Conservation (phyloP, 2,329 filamentous ascomycete species). For the Fusarium beomiforme region DNA sequence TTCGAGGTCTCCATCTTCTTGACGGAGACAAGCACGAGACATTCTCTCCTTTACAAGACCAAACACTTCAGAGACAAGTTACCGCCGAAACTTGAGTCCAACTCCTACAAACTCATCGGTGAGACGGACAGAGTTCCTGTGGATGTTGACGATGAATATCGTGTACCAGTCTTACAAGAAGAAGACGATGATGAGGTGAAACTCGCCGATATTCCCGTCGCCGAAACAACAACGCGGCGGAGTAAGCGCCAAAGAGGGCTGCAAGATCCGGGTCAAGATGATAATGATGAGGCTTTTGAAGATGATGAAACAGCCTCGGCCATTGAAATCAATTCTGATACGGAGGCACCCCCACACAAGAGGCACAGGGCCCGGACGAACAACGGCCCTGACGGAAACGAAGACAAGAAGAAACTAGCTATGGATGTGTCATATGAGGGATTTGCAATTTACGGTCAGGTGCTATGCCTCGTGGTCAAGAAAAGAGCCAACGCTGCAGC, state of each 20-base stretch:
- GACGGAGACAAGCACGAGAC: slow-evolving; percentile 84
- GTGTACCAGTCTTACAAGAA: slow-evolving; percentile 57
- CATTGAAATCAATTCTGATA: slow-evolving; percentile 53
- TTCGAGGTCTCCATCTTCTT: slow-evolving; percentile 96
- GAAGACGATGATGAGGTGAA: slow-evolving; percentile 53
- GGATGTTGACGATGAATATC: slow-evolving; percentile 59
- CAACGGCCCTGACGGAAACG: slow-evolving; percentile 50
- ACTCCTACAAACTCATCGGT: slow-evolving; percentile 69
- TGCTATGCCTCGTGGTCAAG: slow-evolving; percentile 88
- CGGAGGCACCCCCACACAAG: slow-evolving; percentile 57
- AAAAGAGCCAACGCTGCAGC: slow-evolving; percentile 61
- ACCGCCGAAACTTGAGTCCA: slow-evolving; percentile 65
- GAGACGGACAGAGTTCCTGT: slow-evolving; percentile 64
- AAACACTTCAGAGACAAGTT: slow-evolving; percentile 76
- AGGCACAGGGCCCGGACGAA: slow-evolving; percentile 51
- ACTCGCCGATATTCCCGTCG: slow-evolving; percentile 50
- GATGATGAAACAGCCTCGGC: slow-evolving; percentile 50
- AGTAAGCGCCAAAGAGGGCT: slow-evolving; percentile 46
- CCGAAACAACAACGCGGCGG: slow-evolving; percentile 30
- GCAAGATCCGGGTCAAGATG: slow-evolving; percentile 45
- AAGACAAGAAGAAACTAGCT: slow-evolving; percentile 91
- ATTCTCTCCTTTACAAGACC: slow-evolving; percentile 86
- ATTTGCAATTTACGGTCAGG: slow-evolving; percentile 93
- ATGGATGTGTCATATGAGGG: slow-evolving; percentile 92
- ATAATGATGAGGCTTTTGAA: slow-evolving; percentile 42